Evolutionary conservation across 2,329 filamentous ascomycete species (phyloP), one percentile per base, ranked within the genome.

Genomic region (Aspergillus neoniger): DNA sequence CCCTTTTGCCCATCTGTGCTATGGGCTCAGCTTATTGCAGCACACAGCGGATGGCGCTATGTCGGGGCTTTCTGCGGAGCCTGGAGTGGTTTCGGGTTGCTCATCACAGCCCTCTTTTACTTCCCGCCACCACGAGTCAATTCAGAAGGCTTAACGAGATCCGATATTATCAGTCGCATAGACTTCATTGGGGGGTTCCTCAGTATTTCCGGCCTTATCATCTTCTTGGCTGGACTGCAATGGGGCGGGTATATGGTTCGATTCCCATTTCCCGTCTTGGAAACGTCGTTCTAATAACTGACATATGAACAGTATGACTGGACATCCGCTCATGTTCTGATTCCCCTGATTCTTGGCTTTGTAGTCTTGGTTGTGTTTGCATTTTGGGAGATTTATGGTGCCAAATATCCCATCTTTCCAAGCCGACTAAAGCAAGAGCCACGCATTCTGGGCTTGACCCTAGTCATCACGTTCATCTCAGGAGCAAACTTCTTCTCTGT

Each of bases 1-100:
- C 86, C 86, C 0, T 88, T 88, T 69, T 83, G 82, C 59, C 86
- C 87, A 0, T 84, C 85, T 1, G 85, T 86, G 0, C 74, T 89
- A 21, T 89, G 82, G 75, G 85, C 79, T 36, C 86, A 89, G 69
- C 77, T 87, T 30, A 82, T 83, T 59, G 77, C 81, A 15, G 72
- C 71, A n/a, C 69, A 81, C 59, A 71, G 74, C 17, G 73, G 67
- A 48, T 82, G 80, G 80, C 72, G 80, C 49, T 80, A 79, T 65
- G 75, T 78, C 32, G 76, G 75, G 25, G 72, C 76, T 3, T 74
- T 81, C 52, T 76, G 75, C 57, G 79, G 75, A 30, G 73, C 74
- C 2, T 80, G 79, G 78, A 76, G 70, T 57, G 74, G 70, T 6
- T 69, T 80, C 43, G 79, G 79, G 14, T 69, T 81, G 50, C 48